These are phyloP conservation scores for Liquidambar formosana DNA, from an alignment of 164 flowering plant species.

Conservation along the genomic window DNA sequence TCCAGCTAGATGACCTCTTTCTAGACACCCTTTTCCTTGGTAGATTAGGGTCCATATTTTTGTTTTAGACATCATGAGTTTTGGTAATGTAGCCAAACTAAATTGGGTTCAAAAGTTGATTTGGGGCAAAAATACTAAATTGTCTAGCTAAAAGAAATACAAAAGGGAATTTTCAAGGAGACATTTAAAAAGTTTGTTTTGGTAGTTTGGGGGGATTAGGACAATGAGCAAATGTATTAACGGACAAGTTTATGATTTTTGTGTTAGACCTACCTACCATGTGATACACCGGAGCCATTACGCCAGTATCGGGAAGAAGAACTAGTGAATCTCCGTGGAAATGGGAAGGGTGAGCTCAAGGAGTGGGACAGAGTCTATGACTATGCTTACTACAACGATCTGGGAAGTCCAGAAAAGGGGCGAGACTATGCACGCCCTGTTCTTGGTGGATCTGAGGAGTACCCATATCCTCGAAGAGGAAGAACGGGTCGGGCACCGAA, in stretches of 20 bases:
- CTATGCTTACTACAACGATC: conserved; percentile 80
- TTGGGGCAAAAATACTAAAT: background rate
- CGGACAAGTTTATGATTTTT: conserved; percentile 6
- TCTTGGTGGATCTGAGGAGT: conserved; percentile 67
- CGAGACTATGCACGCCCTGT: conserved; percentile 51
- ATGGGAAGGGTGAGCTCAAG: conserved; percentile 56
- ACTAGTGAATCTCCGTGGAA: conserved; percentile 60
- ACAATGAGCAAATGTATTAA: background rate
- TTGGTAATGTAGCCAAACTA: background rate
- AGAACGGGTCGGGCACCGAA: conserved; percentile 73
- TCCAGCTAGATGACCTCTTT: too few relatives aligned
- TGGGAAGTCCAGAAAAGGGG: conserved; percentile 71
- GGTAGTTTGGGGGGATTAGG: background rate
- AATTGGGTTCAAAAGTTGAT: background rate
- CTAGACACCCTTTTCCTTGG: too few relatives aligned
- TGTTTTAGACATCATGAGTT: too few relatives aligned
- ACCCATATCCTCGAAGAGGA: conserved; percentile 84
- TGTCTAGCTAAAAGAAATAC: background rate
- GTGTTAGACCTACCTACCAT: conserved; percentile 65
- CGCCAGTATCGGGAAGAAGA: conserved; percentile 64
- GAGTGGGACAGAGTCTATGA: conserved; percentile 94
- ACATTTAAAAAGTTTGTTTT: too few relatives aligned
- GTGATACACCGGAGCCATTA: conserved; percentile 60
- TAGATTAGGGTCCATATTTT: too few relatives aligned
- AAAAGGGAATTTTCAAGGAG: background rate